Base-by-base conservation (phyloP, 805 yeast genomes). In the Kodamaea jinghongensis region DNA sequence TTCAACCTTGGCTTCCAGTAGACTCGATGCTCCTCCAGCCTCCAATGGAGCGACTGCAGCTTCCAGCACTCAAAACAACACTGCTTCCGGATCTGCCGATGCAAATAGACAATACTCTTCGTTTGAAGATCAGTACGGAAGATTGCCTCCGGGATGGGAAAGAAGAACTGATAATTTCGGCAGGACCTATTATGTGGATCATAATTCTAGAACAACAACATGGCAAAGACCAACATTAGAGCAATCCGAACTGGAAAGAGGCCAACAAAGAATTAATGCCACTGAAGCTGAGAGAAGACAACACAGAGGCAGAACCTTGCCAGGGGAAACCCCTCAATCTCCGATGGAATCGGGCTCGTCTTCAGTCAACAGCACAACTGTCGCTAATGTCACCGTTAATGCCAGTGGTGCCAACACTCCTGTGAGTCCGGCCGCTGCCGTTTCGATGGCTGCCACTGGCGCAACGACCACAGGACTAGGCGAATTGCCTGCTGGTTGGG, bases 81-180 rank as follows among this genome's bases (percentile, higher is more conserved):
- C 40, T n/a, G 31, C 51, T 2, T 41, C 47, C 4, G 25, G 47
- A 13, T 31, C 44, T n/a, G 17, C 45, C 7, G 23, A 43, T 14
- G 42, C 55, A 5, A 64, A 65, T 50, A 78, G 89, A 55, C 95
- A 83, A 56, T 83, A 82, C 53, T 86, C 96, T 4, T 87, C 98
- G 2, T 93, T 93, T 61, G 99, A 93, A 65, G 99, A 93, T 66
- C 98, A 91, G 62, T 79, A 81, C 54, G 99, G 99, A 31, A 76
- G 96, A 58, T 73, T 93, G 50, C 99, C 99, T 3, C 88, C 96
- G 5, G 99, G 99, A 3, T 93, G 99, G 98, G 99, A 93, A 65
- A 81, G 99, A 53, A 79, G 99, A 66, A 90, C 98, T 1, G 99
- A 93, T 63, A 88, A 89, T 62, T 86, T 89, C 56, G 99, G 99